These are phyloP conservation scores for Elsinoe arachidis DNA, from an alignment of 2,329 filamentous ascomycete species.

Conservation along the genomic window DNA sequence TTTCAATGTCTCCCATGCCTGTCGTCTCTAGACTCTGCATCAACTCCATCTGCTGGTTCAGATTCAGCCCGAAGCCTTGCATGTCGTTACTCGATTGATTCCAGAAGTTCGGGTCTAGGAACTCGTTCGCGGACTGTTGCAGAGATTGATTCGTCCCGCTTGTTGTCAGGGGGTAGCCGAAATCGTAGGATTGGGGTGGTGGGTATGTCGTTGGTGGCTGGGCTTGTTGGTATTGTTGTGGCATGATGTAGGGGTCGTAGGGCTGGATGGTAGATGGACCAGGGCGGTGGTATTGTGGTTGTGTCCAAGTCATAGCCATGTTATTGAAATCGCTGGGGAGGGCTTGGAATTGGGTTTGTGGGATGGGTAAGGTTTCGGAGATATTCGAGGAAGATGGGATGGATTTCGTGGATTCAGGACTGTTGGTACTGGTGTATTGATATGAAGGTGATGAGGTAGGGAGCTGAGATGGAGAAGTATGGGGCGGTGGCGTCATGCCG, in stretches of 20 bases:
- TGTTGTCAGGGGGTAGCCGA: background rate
- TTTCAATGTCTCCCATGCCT: constrained; percentile 32
- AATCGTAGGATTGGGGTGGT: constrained; percentile 6
- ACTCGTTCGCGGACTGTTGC: constrained; percentile 3
- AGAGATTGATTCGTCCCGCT: constrained; percentile 2
- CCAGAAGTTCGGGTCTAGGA: constrained; percentile 12
- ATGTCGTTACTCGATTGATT: constrained; percentile 13
- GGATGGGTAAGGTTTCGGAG: background rate
- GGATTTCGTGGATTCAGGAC: background rate
- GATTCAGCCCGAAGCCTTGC: constrained; percentile 25
- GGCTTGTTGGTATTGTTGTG: constrained; percentile 3
- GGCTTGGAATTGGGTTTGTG: background rate
- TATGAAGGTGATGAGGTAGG: constrained; percentile 2
- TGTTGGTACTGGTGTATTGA: constrained; percentile 9
- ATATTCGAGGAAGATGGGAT: constrained; percentile 1
- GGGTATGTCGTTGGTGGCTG: background rate
- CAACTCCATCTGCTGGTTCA: constrained; percentile 29
- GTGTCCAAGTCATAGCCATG: constrained; percentile 12
- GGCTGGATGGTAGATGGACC: constrained; percentile 2
- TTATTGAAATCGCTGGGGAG: constrained; percentile 18
- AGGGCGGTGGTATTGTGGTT: constrained; percentile 14
- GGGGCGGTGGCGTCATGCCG: constrained; percentile 16
- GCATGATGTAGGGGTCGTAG: constrained; percentile 18
- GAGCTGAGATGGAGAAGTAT: constrained; percentile 4
- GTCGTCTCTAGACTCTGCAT: constrained; percentile 30